These are phyloP conservation scores for Botrytis paeoniae DNA, from an alignment of 2,329 filamentous ascomycete genomes.

Conservation along the genomic window DNA sequence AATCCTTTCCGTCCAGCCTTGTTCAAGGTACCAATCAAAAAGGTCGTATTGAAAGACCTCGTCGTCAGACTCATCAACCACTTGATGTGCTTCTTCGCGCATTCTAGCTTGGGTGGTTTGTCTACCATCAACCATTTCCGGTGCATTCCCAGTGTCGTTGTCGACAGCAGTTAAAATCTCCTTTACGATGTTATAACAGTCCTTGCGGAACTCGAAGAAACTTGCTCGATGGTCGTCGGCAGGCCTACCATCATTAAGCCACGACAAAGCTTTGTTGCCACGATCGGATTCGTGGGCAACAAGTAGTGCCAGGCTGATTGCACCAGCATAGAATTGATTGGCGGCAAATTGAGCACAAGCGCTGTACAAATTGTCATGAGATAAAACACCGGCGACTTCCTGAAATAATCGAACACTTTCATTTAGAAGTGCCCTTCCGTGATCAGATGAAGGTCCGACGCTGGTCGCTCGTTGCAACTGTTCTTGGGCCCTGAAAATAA, in stretches of 20 bases:
- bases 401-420: conserved; percentile 87
- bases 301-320: conserved; percentile 79
- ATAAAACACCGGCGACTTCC: conserved; percentile 80
- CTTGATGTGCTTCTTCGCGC: conserved; percentile 81
- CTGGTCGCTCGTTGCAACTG: conserved; percentile 86
- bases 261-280: conserved; percentile 78
- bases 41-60: conserved; percentile 93
- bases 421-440: conserved; percentile 74
- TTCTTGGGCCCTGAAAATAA: conserved; percentile 98
- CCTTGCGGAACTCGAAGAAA: conserved; percentile 63
- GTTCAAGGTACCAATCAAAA: conserved; percentile 95
- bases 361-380: conserved; percentile 72
- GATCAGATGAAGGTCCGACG: conserved; percentile 69
- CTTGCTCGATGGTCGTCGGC: conserved; percentile 61
- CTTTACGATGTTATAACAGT: conserved; percentile 86
- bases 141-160: conserved; percentile 61
- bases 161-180: conserved; percentile 78
- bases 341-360: conserved; percentile 76
- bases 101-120: conserved; percentile 73
- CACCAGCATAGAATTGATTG: conserved; percentile 88
- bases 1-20: conserved; percentile 81
- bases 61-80: conserved; percentile 84
- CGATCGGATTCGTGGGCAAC: conserved; percentile 85
- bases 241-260: conserved; percentile 81
- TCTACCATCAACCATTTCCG: conserved; percentile 74